These are phyloP conservation scores for Cryptosporidium viatorum DNA, from an alignment of 169 alveolate genomes.

Conservation along the genomic window DNA sequence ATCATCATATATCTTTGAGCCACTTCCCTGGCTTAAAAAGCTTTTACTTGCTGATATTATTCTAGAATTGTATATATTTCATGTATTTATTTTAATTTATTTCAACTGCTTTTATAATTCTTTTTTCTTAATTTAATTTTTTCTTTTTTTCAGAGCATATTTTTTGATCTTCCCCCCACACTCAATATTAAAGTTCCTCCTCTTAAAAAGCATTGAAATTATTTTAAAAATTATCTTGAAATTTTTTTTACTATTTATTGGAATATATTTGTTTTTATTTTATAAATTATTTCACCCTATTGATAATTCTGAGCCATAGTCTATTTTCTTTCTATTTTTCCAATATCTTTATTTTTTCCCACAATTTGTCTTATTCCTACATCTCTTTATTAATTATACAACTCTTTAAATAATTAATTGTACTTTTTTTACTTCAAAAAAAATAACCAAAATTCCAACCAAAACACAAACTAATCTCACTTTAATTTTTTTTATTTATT, in stretches of 20 bases:
- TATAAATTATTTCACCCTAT: neutral
- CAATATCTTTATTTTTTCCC: neutral
- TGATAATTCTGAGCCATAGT: neutral
- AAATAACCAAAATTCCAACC: too few species aligned
- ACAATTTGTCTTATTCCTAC: neutral
- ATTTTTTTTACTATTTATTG: too few species aligned
- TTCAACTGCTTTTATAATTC: neutral
- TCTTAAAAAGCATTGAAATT: neutral
- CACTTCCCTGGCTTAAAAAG: neutral
- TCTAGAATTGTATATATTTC: neutral
- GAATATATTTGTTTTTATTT: too few species aligned
- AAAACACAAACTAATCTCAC: too few species aligned
- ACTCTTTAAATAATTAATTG: too few species aligned
- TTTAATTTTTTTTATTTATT: neutral
- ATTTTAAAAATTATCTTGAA: too few species aligned
- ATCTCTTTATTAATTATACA: too few species aligned
- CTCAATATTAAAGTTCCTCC: conserved; percentile 21
- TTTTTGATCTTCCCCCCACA: conserved; percentile 39
- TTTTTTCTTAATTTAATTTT: neutral
- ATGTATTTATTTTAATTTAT: neutral
- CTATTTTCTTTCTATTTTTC: too few species aligned
- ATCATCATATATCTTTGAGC: neutral
- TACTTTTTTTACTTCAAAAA: too few species aligned
- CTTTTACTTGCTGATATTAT: neutral
- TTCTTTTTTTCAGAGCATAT: neutral